These are phyloP conservation scores for Nicotiana tomentosiformis DNA, from an alignment of 257 asterid genomes.

Conservation along the genomic window DNA sequence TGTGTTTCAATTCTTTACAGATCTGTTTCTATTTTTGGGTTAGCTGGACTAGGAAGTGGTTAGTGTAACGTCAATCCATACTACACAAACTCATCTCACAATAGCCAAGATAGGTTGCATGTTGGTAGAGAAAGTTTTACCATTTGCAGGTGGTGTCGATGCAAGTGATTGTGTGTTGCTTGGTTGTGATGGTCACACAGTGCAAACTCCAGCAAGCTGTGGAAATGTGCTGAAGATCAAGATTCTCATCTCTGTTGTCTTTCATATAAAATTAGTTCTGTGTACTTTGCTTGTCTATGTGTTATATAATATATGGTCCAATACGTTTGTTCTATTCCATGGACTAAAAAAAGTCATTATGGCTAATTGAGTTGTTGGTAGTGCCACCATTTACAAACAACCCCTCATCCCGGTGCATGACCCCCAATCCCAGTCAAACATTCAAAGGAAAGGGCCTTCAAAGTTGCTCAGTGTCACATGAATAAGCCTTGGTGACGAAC, in stretches of 20 bases:
- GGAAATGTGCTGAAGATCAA: not conserved
- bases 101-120: not conserved
- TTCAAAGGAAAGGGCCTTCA: too few relatives aligned
- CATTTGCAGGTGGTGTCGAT: not conserved
- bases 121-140: not conserved
- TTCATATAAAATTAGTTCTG: not conserved
- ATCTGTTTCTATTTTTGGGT: not conserved
- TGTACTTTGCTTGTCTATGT: not conserved
- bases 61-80: not conserved
- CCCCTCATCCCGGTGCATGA: too few relatives aligned
- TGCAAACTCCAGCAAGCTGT: not conserved
- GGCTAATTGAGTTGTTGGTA: not conserved
- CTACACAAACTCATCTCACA: not conserved
- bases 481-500: too few relatives aligned
- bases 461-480: too few relatives aligned
- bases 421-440: too few relatives aligned
- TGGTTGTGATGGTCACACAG: not conserved
- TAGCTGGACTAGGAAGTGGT: too few relatives aligned
- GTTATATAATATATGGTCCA: not conserved
- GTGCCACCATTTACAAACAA: not conserved
- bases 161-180: not conserved
- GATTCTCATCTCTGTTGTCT: not conserved
- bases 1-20: not conserved
- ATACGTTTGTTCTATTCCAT: not conserved
- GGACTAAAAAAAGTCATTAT: not conserved